phyloP scores from a whole-genome alignment of 2,329 filamentous ascomycete species.

The Decorospora gaudefroyi region DNA sequence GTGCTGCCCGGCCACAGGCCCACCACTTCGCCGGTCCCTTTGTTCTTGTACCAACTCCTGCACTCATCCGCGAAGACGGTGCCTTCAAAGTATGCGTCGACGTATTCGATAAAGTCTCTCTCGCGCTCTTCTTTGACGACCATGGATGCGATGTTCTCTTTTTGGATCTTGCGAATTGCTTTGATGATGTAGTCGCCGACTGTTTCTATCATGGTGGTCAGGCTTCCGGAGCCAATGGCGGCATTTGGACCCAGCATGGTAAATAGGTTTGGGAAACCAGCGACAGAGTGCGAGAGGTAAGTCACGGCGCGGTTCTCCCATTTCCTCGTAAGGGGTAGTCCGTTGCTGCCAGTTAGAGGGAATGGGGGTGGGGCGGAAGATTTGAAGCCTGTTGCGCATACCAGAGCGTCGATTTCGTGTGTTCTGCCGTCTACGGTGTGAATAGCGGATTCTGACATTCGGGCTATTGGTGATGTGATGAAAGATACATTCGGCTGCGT shows the following conservation, averaged over 20 bases:
- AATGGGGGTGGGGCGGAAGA: conserved; percentile 48
- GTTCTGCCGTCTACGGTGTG: conserved; percentile 49
- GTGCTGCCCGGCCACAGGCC: conserved; percentile 45
- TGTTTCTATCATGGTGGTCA: conserved; percentile 51
- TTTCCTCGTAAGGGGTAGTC: conserved; percentile 38
- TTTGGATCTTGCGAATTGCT: conserved; percentile 50
- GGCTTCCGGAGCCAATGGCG: conserved; percentile 48
- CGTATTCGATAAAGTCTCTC: conserved; percentile 38
- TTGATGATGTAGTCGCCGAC: conserved; percentile 49
- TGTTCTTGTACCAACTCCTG: conserved; percentile 45
- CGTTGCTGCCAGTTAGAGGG: conserved; percentile 40
- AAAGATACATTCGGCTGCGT: conserved; percentile 48
- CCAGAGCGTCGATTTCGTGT: conserved; percentile 50
- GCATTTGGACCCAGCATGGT: conserved; percentile 51
- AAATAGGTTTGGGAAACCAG: conserved; percentile 49
- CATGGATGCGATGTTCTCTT: conserved; percentile 50
- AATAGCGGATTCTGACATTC: conserved; percentile 46
- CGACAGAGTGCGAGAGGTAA: conserved; percentile 39
- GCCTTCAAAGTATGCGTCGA: conserved; percentile 41
- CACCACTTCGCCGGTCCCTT: conserved; percentile 31
- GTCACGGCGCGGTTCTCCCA: conserved; percentile 42
- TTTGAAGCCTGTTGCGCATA: conserved; percentile 55
- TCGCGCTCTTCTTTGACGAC: conserved; percentile 32
- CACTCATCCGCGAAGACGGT: conserved; percentile 45
- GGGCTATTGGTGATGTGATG: conserved; percentile 44